Evolutionary conservation across 345 rosid species (phyloP).

Genomic region (Aquilaria malaccensis): DNA sequence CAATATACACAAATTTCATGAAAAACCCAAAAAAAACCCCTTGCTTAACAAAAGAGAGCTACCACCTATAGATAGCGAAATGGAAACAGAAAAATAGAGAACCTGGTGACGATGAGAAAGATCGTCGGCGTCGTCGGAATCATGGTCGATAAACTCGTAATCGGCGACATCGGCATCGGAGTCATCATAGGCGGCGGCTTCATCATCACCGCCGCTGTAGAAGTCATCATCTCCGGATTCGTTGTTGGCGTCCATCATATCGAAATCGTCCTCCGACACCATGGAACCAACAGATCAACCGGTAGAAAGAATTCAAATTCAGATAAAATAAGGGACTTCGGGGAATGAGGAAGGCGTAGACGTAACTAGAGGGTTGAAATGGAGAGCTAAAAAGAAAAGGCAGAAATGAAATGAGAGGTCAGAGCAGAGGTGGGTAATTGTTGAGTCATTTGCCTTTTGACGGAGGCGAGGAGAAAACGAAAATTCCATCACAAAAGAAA

Average conservation of each 20-base stretch:
- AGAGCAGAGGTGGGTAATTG: background rate
- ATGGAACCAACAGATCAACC: constrained; percentile 9
- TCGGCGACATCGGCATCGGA: constrained; percentile 52
- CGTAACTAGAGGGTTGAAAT: background rate
- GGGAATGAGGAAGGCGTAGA: background rate
- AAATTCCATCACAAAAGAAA: background rate
- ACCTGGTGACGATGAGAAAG: constrained; percentile 67
- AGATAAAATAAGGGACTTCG: background rate
- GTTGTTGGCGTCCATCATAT: constrained; percentile 44
- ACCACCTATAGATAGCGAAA: too few relatives aligned
- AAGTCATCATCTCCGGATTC: constrained; percentile 68
- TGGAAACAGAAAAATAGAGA: background rate
- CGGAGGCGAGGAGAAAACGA: background rate
- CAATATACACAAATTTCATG: background rate
- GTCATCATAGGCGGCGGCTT: constrained; percentile 25
- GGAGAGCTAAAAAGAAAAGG: background rate
- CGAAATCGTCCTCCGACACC: constrained; percentile 49
- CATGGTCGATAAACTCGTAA: constrained; percentile 66
- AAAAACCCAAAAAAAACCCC: background rate
- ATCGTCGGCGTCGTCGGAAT: constrained; percentile 66
- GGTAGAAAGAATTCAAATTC: constrained; percentile 1
- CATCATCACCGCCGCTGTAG: constrained; percentile 72
- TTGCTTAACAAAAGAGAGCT: too few relatives aligned
- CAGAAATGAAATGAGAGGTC: background rate
- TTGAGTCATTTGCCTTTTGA: background rate